These are phyloP conservation scores for Iberis amara DNA, from an alignment of 441 rosid genomes.

Conservation along the genomic window DNA sequence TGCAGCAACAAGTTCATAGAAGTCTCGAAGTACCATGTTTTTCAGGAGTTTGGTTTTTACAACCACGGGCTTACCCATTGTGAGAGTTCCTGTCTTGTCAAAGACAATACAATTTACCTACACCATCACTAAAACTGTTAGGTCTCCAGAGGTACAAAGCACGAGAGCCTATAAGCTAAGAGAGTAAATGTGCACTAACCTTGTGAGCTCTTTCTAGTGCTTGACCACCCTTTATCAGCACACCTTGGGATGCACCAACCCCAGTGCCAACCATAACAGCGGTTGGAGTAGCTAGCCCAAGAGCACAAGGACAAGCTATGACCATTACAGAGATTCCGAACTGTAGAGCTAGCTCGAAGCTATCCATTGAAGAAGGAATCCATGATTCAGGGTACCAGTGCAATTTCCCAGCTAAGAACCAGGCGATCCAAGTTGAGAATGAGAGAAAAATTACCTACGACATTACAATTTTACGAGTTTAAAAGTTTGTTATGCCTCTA, in stretches of 20 bases:
- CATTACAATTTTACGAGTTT: constrained; percentile 2
- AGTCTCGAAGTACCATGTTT: constrained; percentile 56
- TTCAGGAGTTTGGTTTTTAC: constrained; percentile 59
- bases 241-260: constrained; percentile 92
- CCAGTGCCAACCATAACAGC: constrained; percentile 99
- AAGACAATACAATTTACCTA: constrained; percentile 84
- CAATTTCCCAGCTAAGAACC: constrained; percentile 75
- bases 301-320: constrained; percentile 95
- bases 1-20: constrained; percentile 77
- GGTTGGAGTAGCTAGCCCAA: constrained; percentile 93
- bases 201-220: constrained; percentile 80
- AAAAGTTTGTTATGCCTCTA: neutral
- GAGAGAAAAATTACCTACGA: constrained; percentile 69
- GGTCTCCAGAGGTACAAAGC: constrained; percentile 9
- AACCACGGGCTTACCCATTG: constrained; percentile 79
- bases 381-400: constrained; percentile 73
- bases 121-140: constrained; percentile 19
- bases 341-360: constrained; percentile 87
- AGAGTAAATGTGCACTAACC: constrained; percentile 35
- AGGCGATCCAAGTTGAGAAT: constrained; percentile 79
- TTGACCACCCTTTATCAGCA: constrained; percentile 88
- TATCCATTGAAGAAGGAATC: constrained; percentile 87
- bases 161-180: constrained; percentile 9
- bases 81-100: constrained; percentile 95
- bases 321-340: constrained; percentile 97